phyloP scores from a whole-genome alignment of 768 basidiomycete species.

The Trametes maxima region DNA sequence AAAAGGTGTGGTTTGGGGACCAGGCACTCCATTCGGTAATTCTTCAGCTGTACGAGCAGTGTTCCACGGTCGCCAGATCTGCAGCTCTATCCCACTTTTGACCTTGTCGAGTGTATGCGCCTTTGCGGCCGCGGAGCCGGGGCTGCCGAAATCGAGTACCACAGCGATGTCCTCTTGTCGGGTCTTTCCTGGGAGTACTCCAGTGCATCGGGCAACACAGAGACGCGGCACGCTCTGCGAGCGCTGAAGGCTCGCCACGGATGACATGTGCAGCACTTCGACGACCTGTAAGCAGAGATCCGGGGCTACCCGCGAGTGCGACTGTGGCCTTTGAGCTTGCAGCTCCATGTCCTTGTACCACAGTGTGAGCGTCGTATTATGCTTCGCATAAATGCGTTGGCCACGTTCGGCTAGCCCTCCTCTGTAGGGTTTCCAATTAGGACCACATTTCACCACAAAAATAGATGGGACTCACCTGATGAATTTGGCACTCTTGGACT shows the following conservation, averaged over 20 bases:
- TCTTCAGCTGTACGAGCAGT: background rate
- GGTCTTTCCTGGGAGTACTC: background rate
- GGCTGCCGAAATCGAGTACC: slow-evolving; percentile 21
- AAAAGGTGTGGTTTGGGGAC: background rate
- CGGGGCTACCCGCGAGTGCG: slow-evolving; percentile 29
- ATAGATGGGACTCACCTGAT: slow-evolving; percentile 43
- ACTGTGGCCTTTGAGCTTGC: slow-evolving; percentile 14
- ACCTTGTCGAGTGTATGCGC: slow-evolving; percentile 38
- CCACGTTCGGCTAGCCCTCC: slow-evolving; percentile 58
- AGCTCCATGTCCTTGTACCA: slow-evolving; percentile 56
- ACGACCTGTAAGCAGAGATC: slow-evolving; percentile 50
- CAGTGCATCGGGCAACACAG: slow-evolving; percentile 20
- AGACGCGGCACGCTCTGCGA: slow-evolving; percentile 25
- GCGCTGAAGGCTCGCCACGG: slow-evolving; percentile 33
- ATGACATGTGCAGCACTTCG: slow-evolving; percentile 42
- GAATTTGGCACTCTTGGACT: slow-evolving; percentile 47
- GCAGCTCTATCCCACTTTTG: slow-evolving; percentile 42
- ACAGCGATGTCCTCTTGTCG: slow-evolving; percentile 16
- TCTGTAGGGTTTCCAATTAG: slow-evolving; percentile 34
- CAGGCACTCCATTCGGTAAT: background rate
- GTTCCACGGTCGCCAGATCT: slow-evolving; percentile 54
- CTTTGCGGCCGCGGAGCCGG: slow-evolving; percentile 3
- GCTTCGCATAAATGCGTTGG: slow-evolving; percentile 44
- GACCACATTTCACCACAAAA: background rate
- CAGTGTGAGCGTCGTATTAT: slow-evolving; percentile 48